Conservation (phyloP, 495 filamentous ascomycete genomes). For the Neurospora intermedia region DNA sequence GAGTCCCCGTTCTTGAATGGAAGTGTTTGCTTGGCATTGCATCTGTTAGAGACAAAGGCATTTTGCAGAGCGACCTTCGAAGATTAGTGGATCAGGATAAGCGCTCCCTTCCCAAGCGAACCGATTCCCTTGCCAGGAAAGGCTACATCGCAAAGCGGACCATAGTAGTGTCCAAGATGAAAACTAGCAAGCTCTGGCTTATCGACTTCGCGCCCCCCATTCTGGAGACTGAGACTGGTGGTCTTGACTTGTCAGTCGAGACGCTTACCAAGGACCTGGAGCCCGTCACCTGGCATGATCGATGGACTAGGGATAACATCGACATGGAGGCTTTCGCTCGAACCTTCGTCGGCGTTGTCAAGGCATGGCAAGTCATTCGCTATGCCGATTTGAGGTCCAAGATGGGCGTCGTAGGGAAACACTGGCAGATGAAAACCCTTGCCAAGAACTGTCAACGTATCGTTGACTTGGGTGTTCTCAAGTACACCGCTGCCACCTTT, state of each 20-base stretch:
- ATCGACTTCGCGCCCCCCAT: constrained; percentile 43
- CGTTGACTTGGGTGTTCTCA: constrained; percentile 56
- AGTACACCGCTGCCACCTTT: constrained; percentile 53
- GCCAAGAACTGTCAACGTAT: constrained; percentile 59
- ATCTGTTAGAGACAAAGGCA: constrained; percentile 55
- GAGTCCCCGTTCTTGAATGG: constrained; percentile 59
- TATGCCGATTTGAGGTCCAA: constrained; percentile 53
- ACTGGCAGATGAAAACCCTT: constrained; percentile 56
- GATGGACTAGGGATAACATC: constrained; percentile 42
- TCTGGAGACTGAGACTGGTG: constrained; percentile 24
- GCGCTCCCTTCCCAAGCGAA: constrained; percentile 73
- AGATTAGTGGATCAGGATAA: constrained; percentile 75
- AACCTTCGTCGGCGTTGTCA: constrained; percentile 36
- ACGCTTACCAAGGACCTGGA: constrained; percentile 29
- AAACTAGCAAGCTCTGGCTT: constrained; percentile 60
- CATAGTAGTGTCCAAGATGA: constrained; percentile 49
- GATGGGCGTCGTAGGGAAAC: constrained; percentile 45
- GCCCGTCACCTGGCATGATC: constrained; percentile 33
- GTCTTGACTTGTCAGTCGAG: constrained; percentile 20
- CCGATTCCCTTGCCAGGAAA: constrained; percentile 58
- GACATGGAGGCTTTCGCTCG: constrained; percentile 39
- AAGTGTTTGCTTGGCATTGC: constrained; percentile 70
- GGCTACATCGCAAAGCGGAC: constrained; percentile 80
- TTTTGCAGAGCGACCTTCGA: constrained; percentile 70
- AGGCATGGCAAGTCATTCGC: constrained; percentile 36